Percentiles rank a stretch among this genome's conserved stretches.
Evolutionary conservation across 257 asterid genomes (phyloP).

Genomic region (Solanum sejunctum): DNA sequence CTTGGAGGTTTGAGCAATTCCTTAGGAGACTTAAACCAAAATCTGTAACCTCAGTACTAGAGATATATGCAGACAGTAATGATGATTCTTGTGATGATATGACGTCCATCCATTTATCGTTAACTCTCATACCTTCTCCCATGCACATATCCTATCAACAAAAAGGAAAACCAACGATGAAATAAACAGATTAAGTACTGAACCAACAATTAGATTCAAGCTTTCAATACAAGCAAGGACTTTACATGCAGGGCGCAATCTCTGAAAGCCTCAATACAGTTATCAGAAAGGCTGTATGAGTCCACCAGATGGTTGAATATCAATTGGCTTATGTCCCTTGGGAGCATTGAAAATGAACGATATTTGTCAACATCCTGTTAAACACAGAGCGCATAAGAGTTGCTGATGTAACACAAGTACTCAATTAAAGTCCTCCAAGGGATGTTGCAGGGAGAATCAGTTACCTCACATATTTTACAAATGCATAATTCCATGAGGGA

Average conservation of each 20-base stretch:
- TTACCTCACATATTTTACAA: conserved; percentile 56
- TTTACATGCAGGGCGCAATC: conserved; percentile 91
- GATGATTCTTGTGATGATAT: conserved; percentile 79
- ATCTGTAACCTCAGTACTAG: conserved; percentile 71
- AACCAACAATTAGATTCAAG: neutral
- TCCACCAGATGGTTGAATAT: conserved; percentile 71
- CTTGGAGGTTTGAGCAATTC: conserved; percentile 58
- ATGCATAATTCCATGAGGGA: conserved; percentile 80
- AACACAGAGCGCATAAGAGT: neutral
- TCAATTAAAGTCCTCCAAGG: neutral
- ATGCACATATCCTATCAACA: conserved; percentile 65
- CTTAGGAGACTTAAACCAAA: conserved; percentile 47
- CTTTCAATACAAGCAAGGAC: neutral
- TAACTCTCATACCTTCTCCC: conserved; percentile 55
- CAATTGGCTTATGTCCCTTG: conserved; percentile 84
- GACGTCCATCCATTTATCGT: conserved; percentile 76
- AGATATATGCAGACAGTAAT: conserved; percentile 65
- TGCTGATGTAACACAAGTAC: neutral
- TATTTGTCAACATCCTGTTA: conserved; percentile 57
- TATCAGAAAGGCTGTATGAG: conserved; percentile 46
- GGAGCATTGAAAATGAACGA: conserved; percentile 53
- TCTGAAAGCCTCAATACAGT: conserved; percentile 62
- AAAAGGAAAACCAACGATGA: neutral
- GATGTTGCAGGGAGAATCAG: conserved; percentile 4
- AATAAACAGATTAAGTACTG: neutral